Base-by-base conservation (phyloP, 805 yeast species). In the Cyberlindnera amylophila region DNA sequence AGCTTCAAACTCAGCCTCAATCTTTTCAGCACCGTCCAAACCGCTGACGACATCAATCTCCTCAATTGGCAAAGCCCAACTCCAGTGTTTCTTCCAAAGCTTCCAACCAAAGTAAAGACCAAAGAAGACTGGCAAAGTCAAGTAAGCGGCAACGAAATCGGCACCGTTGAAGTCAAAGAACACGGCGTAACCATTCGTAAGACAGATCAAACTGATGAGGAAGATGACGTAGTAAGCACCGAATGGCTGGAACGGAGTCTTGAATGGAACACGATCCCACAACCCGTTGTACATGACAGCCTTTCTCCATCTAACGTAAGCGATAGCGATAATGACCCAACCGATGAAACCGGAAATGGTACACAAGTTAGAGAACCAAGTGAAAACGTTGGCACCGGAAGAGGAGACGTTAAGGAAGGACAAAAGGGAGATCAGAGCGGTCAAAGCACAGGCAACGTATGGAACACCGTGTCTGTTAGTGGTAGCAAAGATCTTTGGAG, bases 291-390 rank as follows among this genome's bases (percentile, higher is more conserved):
- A 74, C 4, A 54, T 51, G 35, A 82, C 70, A 11, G 86, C 90
- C 54, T 74, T 76, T 64, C 86, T 77, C 67, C 84, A 86, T 54
- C 77, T 73, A 42, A 86, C 65, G 65, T 79, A 86, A 33, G 84
- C 75, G 46, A 81, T 68, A 49, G 82, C 70, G 54, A 84, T 81
- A 42, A 85, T 74, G 35, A 81, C 68, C 90, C 91, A 86, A 47
- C 87, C 82, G 53, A 85, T 65, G 51, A 86, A 71, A 49, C 91
- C 91, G 41, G 84, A 78, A 50, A 85, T 80, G 33, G 91, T 80
- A 44, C 82, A 87, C 41, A 84, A 81, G 58, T 82, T 86, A 45
- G 85, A 86, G 56, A 86, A 81, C 65, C 84, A 83, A 39, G 62
- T 69, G 70, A 85, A 85, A 19, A 83, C 72, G 26, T 72, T 71